These are phyloP conservation scores for Kodamaea anthophila DNA, from an alignment of 1,139 yeast species.

Conservation along the genomic window DNA sequence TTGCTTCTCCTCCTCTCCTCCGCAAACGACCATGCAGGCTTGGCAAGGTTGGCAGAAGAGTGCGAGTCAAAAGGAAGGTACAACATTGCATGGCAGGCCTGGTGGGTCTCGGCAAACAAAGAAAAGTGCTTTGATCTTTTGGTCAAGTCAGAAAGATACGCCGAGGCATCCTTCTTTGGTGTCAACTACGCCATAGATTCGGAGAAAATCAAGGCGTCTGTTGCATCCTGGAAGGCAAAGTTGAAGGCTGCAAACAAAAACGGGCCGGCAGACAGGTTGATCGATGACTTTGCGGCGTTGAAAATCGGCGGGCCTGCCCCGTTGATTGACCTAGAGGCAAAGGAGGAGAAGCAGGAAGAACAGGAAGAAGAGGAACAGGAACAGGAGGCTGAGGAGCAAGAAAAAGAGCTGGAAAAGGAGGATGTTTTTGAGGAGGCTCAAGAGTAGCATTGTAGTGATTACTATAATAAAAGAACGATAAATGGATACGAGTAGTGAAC, in stretches of 20 bases:
- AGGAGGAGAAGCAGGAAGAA: conserved; percentile 6
- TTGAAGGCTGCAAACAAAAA: conserved; percentile 48
- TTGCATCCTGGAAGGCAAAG: conserved; percentile 61
- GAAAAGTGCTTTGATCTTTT: conserved; percentile 61
- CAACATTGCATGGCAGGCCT: conserved; percentile 87
- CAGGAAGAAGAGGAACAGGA: conserved; percentile 14
- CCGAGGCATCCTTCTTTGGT: conserved; percentile 84
- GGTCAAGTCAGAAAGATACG: conserved; percentile 58
- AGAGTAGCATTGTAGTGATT: too few species aligned
- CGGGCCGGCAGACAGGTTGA: conserved; percentile 56
- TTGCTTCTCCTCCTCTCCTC: conserved; percentile 79
- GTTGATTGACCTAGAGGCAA: conserved; percentile 29
- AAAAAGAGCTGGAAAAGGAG: conserved; percentile 9
- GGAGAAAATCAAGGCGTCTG: conserved; percentile 35
- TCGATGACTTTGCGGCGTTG: conserved; percentile 29
- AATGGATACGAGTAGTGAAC: too few species aligned
- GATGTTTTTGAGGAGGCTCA: conserved; percentile 5
- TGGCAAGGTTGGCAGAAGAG: conserved; percentile 53
- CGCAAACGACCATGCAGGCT: conserved; percentile 59
- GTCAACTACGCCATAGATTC: conserved; percentile 61
- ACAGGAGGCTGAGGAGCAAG: conserved; percentile 11
- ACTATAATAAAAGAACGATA: too few species aligned
- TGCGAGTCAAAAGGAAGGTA: conserved; percentile 72
- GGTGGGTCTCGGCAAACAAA: conserved; percentile 79
- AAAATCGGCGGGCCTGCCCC: conserved; percentile 14